These are phyloP conservation scores for Pilasporangium apinafurcum DNA, from an alignment of 352 stramenopile species.

Conservation along the genomic window DNA sequence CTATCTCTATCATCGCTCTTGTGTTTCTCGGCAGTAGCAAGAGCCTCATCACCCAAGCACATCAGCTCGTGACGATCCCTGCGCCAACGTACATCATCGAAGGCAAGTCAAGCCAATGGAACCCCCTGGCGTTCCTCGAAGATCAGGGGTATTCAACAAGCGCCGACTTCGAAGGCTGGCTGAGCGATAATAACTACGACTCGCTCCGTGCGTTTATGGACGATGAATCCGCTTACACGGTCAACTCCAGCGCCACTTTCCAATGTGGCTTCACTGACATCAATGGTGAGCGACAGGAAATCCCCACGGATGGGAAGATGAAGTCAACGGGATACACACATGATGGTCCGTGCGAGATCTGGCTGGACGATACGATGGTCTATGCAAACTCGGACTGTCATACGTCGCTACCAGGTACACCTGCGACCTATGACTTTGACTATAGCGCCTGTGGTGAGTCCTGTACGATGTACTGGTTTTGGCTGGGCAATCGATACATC, in stretches of 20 bases:
- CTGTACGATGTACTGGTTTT: slow-evolving; percentile 36
- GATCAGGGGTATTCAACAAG: slow-evolving; percentile 32
- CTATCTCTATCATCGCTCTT: neutral
- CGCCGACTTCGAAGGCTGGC: slow-evolving; percentile 27
- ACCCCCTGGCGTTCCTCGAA: slow-evolving; percentile 44
- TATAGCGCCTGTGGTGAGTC: slow-evolving; percentile 27
- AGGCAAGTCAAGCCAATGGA: slow-evolving; percentile 26
- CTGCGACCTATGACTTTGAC: slow-evolving; percentile 20
- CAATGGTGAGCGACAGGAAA: slow-evolving; percentile 17
- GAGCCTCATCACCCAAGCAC: slow-evolving; percentile 10
- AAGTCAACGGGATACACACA: slow-evolving; percentile 45
- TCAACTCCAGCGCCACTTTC: slow-evolving; percentile 12
- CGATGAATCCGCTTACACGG: slow-evolving; percentile 8
- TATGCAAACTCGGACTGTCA: slow-evolving; percentile 29
- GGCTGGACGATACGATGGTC: slow-evolving; percentile 29
- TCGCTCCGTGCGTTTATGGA: slow-evolving; percentile 9
- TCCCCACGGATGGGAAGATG: slow-evolving; percentile 11
- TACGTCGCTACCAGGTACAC: slow-evolving; percentile 22
- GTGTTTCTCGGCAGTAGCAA: neutral
- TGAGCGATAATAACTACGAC: slow-evolving; percentile 6
- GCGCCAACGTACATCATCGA: slow-evolving; percentile 27
- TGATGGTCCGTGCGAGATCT: slow-evolving; percentile 35
- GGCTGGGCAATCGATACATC: slow-evolving; percentile 29
- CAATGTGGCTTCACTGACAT: slow-evolving; percentile 25
- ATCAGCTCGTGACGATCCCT: slow-evolving; percentile 30